Percentiles rank a stretch among this genome's conserved stretches.
These are phyloP conservation scores for Rhodosporidiobolus odoratus DNA, from an alignment of 768 basidiomycete species.

Conservation along the genomic window DNA sequence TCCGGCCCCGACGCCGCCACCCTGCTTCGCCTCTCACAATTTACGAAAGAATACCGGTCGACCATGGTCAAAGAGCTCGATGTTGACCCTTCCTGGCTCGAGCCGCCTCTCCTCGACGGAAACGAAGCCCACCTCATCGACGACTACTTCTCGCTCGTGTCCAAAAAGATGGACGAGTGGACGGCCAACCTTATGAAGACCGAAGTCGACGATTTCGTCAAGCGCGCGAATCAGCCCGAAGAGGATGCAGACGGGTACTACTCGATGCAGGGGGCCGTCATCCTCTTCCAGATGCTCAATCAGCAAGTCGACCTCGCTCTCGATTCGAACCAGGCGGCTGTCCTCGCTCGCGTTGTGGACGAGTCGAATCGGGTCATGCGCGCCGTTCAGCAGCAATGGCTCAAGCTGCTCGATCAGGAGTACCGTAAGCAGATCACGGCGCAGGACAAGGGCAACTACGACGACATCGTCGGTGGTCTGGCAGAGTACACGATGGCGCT, in stretches of 20 bases:
- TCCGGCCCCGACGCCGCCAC: conserved; percentile 81
- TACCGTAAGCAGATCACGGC: conserved; percentile 81
- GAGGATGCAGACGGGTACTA: conserved; percentile 81
- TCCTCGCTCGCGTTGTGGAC: conserved; percentile 80
- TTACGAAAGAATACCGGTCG: conserved; percentile 92
- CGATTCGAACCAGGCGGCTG: conserved; percentile 91
- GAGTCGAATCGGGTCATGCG: conserved; percentile 88
- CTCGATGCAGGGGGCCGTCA: conserved; percentile 83
- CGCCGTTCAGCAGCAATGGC: conserved; percentile 79
- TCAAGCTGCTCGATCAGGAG: conserved; percentile 72
- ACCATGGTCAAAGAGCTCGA: conserved; percentile 85
- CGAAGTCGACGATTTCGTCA: conserved; percentile 75
- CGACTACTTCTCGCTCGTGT: conserved; percentile 87
- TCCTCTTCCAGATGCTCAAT: conserved; percentile 97
- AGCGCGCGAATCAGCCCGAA: conserved; percentile 79
- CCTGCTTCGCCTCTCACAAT: conserved; percentile 76
- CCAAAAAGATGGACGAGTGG: conserved; percentile 96
- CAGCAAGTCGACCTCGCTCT: conserved; percentile 80
- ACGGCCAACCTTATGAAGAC: conserved; percentile 86
- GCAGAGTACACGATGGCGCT: conserved; percentile 95
- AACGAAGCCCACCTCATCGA: conserved; percentile 90
- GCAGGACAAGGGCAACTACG: conserved; percentile 45
- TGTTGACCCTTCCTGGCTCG: conserved; percentile 69
- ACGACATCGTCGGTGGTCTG: conserved; percentile 80
- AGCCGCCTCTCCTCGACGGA: conserved; percentile 88